Percentiles rank a stretch among this genome's conserved stretches.
Evolutionary conservation across 139 green algal species (phyloP).

Genomic region (Dunaliella primolecta): DNA sequence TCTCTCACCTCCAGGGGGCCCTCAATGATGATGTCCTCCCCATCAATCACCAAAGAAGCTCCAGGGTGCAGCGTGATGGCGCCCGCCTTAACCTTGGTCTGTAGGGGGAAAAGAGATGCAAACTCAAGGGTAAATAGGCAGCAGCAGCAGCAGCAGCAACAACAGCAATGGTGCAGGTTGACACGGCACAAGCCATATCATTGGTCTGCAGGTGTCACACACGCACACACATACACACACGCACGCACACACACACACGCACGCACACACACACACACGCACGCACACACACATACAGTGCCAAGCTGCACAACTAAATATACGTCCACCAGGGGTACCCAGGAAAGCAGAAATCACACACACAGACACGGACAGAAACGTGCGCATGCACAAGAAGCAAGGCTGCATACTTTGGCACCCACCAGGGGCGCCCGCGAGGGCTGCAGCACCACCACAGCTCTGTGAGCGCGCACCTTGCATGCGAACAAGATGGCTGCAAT

Average conservation of each 20-base stretch:
- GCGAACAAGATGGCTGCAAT: no score
- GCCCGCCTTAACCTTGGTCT: constrained; percentile 44
- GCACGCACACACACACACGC: not conserved
- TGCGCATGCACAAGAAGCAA: no score
- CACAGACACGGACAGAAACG: no score
- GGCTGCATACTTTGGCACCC: constrained; percentile 50
- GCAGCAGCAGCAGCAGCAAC: no score
- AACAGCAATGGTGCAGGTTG: constrained; percentile 40
- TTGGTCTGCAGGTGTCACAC: constrained; percentile 41
- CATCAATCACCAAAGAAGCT: constrained; percentile 71
- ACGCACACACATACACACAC: not conserved
- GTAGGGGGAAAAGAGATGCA: no score
- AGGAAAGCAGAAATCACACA: no score
- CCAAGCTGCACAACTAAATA: no score
- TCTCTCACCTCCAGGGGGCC: constrained; percentile 31
- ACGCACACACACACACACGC: no score
- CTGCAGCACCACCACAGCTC: constrained; percentile 70
- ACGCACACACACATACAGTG: not conserved
- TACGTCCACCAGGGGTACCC: no score
- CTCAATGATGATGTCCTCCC: constrained; percentile 52
- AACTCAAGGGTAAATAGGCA: no score
- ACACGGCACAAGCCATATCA: constrained; percentile 37
- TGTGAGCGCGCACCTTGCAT: no score
- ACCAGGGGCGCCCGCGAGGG: constrained; percentile 75
- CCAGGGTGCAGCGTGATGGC: constrained; percentile 40